Evolutionary conservation across 2,329 filamentous ascomycete species (phyloP), one percentile per base, ranked within the genome.

Genomic region (Colletotrichum caudatum): DNA sequence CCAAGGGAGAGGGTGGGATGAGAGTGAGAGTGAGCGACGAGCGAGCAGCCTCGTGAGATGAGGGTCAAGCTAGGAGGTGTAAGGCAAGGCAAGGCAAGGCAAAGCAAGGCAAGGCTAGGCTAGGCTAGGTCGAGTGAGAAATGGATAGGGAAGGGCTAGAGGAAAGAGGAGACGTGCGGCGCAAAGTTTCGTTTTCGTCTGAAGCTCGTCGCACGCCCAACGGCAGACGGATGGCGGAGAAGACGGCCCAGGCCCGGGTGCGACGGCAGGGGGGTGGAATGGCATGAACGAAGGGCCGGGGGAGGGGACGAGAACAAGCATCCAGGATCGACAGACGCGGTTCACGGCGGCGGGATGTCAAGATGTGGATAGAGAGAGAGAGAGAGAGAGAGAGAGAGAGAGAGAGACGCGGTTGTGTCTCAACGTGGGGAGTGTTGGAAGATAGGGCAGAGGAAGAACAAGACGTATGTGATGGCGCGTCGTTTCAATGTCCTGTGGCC

Each of bases 131-230:
- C 18, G 29, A 5, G 33, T 20, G 29, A 53, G 26, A 53, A 29
- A 26, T 35, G 26, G 44, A 39, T 20, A 23, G 26, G 29, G 26
- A 6, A 35, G 61, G 41, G 41, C 33, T 18, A 64, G 66, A 59
- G 66, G 46, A 54, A 39, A 56, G 65, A 60, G 65, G 65, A 71
- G 69, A 69, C 69, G 65, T 71, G 69, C 69, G 69, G 59, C 54
- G 54, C 69, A 71, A 61, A 64, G 69, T 71, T 71, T 71, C 69
- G 69, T 69, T 71, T 71, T 69, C 69, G 69, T 71, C 69, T 60
- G 59, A 71, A 69, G 58, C 26, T 58, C 44, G 16, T 39, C 51
- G 57, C 29, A 56, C 58, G 18, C 48, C 56, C 65, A 56, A 62
- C 37, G 65, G 65, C 56, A 44, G 46, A 50, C 23, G 37, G 46